Base-by-base conservation (phyloP, 805 yeast species). In the Teunomyces funiuensis region DNA sequence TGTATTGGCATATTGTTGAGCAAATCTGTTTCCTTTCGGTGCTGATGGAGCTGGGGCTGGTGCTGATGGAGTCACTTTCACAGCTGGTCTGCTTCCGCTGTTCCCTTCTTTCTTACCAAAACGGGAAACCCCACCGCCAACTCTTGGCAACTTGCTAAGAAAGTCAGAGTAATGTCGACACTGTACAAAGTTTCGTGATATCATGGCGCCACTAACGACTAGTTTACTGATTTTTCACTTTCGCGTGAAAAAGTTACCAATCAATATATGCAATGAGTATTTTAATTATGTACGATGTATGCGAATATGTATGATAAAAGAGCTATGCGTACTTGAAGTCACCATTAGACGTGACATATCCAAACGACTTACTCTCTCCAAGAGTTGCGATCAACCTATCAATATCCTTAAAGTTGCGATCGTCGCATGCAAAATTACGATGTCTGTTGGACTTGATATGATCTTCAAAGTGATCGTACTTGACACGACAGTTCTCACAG, bases 401-500 rank as follows among this genome's bases (percentile, higher is more conserved):
- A 47, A 91, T 85, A 33, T 83, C 85, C 36, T 64, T 73, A 63
- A 90, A 91, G 58, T 89, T 87, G 10, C 65, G 60, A 53, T 79
- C 80, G 51, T 84, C 80, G 33, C 70, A 65, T 3, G 97, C 97
- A 66, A 88, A 90, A 40, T 79, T 77, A 37, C 85, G 71, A 60
- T 91, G 99, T 49, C 82, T 77, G 26, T 76, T 77, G 17, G 88
- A 74, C 20, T 56, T 54, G 29, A 88, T 77, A 59, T 91, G 99
- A 43, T 79, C 86, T 18, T 81, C 86, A 55, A 89, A 82, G 50
- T 80, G 79, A 39, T 85, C 90, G 58, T 85, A 91, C 57, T 83
- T 83, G 45, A 84, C 85, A 17, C 91, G 73, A 63, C 99, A 91
- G 57, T 91, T 91, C 59, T 91, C 99, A 65, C 99, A 91, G 62